A percentile compares a stretch with the other conserved stretches of the same genome.
These are phyloP conservation scores for Acorus calamus DNA, from an alignment of 106 monocot genomes.

Conservation along the genomic window DNA sequence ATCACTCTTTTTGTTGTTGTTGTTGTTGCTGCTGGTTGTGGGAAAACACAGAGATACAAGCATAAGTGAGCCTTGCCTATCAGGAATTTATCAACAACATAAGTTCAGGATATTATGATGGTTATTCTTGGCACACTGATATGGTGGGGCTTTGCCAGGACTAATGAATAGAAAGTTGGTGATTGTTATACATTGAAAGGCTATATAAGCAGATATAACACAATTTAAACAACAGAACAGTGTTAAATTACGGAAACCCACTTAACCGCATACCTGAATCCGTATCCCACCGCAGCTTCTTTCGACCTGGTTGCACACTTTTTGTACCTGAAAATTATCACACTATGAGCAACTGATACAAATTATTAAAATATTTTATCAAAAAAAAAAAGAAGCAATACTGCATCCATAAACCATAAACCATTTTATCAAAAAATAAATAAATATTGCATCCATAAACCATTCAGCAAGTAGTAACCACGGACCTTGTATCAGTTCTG, in stretches of 20 bases:
- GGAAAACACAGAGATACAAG: too few species aligned
- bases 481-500: conserved; percentile 56
- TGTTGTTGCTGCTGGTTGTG: too few species aligned
- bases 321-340: conserved; percentile 32
- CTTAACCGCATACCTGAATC: conserved; percentile 18
- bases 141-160: neutral
- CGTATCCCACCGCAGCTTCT: conserved; percentile 51
- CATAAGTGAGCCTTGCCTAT: too few species aligned
- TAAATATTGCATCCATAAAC: neutral
- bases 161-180: neutral
- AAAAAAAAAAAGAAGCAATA: neutral
- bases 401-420: neutral
- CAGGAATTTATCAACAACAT: neutral
- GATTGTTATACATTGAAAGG: neutral
- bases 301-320: conserved; percentile 17
- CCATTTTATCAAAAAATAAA: neutral
- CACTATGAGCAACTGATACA: neutral
- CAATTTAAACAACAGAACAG: too few species aligned
- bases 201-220: neutral
- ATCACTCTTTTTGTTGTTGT: too few species aligned
- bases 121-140: neutral
- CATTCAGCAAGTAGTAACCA: neutral
- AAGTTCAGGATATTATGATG: conserved; percentile 8
- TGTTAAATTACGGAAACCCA: too few species aligned
- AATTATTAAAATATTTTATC: neutral